These are phyloP conservation scores for Lactarius sp. DNA, from an alignment of 768 basidiomycete genomes.

Conservation along the genomic window DNA sequence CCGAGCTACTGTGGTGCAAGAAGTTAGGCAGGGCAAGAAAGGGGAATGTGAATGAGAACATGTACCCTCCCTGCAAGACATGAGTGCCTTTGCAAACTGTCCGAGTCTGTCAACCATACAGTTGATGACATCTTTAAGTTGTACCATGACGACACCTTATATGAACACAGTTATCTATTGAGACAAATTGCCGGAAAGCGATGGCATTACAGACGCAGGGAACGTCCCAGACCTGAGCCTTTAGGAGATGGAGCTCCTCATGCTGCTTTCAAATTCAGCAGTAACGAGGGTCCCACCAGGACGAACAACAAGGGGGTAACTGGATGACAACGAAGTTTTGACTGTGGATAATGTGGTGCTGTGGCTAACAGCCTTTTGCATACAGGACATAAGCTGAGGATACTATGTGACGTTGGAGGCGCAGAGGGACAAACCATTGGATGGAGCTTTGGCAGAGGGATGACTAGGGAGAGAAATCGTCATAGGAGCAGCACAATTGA, in stretches of 20 bases:
- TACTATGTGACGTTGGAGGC: slow-evolving; percentile 22
- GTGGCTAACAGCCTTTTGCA: slow-evolving; percentile 22
- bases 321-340: slow-evolving; percentile 2
- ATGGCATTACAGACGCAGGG: slow-evolving; percentile 50
- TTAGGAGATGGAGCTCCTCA: slow-evolving; percentile 70
- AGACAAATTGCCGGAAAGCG: slow-evolving; percentile 43
- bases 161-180: slow-evolving; percentile 50
- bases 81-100: slow-evolving; percentile 82
- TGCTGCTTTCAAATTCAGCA: slow-evolving; percentile 49
- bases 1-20: slow-evolving; percentile 50
- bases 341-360: slow-evolving; percentile 6
- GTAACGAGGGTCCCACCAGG: slow-evolving; percentile 45
- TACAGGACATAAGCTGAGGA: slow-evolving; percentile 19
- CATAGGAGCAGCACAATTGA: slow-evolving; percentile 20
- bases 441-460: background rate
- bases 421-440: slow-evolving; percentile 14
- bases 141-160: slow-evolving; percentile 46
- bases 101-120: slow-evolving; percentile 57
- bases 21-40: slow-evolving; percentile 5
- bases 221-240: slow-evolving; percentile 70
- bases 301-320: slow-evolving; percentile 32
- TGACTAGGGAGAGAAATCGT: slow-evolving; percentile 23
- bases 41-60: background rate
- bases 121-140: slow-evolving; percentile 46
- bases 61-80: slow-evolving; percentile 63